Base-by-base conservation (phyloP, 2,329 filamentous ascomycete species). In the Alternaria longipes region DNA sequence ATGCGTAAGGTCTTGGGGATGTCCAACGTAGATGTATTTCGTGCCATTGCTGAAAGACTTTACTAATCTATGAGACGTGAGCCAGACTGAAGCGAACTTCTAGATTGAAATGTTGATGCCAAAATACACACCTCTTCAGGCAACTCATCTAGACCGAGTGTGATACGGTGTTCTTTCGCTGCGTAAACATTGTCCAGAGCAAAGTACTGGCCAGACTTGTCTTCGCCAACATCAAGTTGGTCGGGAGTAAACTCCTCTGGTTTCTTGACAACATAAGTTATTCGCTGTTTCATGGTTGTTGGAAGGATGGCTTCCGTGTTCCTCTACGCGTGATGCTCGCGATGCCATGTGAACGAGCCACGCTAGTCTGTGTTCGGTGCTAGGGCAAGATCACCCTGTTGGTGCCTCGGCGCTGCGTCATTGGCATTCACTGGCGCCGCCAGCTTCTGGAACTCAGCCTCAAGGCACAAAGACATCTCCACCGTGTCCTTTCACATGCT, bases 1-100 rank as follows among this genome's bases (percentile, higher is more conserved):
- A 82, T 40, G 86, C 81, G 74, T 89, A 90, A 2, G 84, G 71
- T 7, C 74, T 70, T 3, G 87, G 81, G 14, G 88, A 87, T n/a
- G 87, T 85, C 92, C 93, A 97, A 75, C 91, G 87, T 60, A 97
- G 81, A 77, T 94, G 91, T 42, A 97, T 81, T 76, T 93, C 89
- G 70, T 90, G 86, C 65, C 86, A 87, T 70, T 86, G 83, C 55
- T 85, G 83, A 26, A 97, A 81, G 14, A 90, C 79, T 26, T 84
- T 78, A 60, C 84, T 85, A 16, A 95, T 77, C 86, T 88, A 70
- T n/a, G 47, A 41, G 8, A 6, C 14, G 14, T 60, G 11, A 68
- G 49, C 8, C 46, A 49, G n/a, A 30, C 8, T 20, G 4, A 3
- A 2, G 9, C 11, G 6, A 6, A 14, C 4, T 44, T 34, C 16